Evolutionary conservation across 2,329 filamentous ascomycete species (phyloP).

Genomic region (Colletotrichum aenigma): DNA sequence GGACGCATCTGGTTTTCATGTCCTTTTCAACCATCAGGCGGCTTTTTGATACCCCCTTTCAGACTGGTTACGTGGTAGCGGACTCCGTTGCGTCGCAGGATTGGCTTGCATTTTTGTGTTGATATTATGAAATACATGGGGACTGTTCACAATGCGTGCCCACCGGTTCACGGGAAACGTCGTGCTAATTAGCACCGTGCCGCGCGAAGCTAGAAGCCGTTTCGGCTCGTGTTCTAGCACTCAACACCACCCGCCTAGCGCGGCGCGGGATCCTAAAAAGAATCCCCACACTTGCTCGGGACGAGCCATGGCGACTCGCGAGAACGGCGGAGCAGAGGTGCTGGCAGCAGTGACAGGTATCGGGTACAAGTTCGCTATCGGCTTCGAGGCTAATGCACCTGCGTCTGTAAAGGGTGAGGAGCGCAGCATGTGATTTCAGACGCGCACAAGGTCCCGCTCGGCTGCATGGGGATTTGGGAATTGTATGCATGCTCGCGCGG

Average conservation of each 20-base stretch:
- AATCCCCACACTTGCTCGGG: background rate
- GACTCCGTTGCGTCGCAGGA: background rate
- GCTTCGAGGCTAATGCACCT: background rate
- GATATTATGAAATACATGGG: background rate
- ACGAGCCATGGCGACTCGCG: background rate
- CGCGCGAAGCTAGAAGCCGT: background rate
- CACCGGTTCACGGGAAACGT: background rate
- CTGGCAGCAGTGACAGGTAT: background rate
- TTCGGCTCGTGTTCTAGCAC: background rate
- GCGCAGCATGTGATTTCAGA: slow-evolving; percentile 6
- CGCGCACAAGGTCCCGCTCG: background rate
- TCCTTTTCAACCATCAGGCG: background rate
- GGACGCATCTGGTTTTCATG: background rate
- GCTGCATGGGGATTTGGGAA: background rate
- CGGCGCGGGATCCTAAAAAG: background rate
- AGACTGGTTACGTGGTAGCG: background rate
- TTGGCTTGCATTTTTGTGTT: background rate
- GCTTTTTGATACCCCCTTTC: slow-evolving; percentile 2
- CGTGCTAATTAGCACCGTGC: background rate
- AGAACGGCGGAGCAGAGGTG: background rate
- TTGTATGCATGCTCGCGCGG: background rate
- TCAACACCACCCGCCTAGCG: background rate
- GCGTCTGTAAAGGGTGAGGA: background rate
- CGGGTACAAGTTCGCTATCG: slow-evolving; percentile 10
- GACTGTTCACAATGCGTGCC: background rate